These are phyloP conservation scores for Ogataea pilisensis DNA, from an alignment of 805 yeast genomes.

Conservation along the genomic window DNA sequence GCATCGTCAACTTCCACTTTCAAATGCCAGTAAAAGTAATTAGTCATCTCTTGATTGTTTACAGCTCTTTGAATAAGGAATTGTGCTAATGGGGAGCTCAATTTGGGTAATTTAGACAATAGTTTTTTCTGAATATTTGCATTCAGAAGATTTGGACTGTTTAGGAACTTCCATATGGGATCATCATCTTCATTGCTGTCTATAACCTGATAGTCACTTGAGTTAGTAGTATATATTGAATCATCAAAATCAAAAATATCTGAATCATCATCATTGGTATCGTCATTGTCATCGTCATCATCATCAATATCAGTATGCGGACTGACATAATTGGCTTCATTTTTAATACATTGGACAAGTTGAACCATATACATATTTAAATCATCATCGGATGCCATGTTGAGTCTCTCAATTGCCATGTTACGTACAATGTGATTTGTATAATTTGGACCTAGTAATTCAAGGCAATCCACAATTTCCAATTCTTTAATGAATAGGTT, in stretches of 20 bases:
- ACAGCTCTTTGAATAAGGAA: constrained; percentile 73
- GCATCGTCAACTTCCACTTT: constrained; percentile 82
- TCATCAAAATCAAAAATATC: constrained; percentile 23
- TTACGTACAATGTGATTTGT: constrained; percentile 69
- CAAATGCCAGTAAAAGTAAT: constrained; percentile 86
- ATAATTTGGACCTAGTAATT: constrained; percentile 75
- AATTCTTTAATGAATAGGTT: constrained; percentile 31
- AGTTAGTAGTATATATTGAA: constrained; percentile 23
- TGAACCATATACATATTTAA: constrained; percentile 79
- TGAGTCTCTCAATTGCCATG: constrained; percentile 82
- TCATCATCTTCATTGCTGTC: constrained; percentile 24
- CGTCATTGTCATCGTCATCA: constrained; percentile 7
- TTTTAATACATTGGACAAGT: constrained; percentile 85
- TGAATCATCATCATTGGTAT: constrained; percentile 11
- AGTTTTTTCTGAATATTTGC: constrained; percentile 8
- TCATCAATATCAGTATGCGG: constrained; percentile 23
- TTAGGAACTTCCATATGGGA: constrained; percentile 23
- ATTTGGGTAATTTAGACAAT: constrained; percentile 17
- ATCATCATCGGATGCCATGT: constrained; percentile 75
- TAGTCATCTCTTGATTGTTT: constrained; percentile 64
- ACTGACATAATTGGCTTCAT: constrained; percentile 44
- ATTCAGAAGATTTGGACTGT: constrained; percentile 19
- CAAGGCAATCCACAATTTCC: constrained; percentile 46
- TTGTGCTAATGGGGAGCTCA: constrained; percentile 59
- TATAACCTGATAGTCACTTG: constrained; percentile 32